Conservation (phyloP, 2,329 filamentous ascomycete species). For the Fusarium ambrosium region DNA sequence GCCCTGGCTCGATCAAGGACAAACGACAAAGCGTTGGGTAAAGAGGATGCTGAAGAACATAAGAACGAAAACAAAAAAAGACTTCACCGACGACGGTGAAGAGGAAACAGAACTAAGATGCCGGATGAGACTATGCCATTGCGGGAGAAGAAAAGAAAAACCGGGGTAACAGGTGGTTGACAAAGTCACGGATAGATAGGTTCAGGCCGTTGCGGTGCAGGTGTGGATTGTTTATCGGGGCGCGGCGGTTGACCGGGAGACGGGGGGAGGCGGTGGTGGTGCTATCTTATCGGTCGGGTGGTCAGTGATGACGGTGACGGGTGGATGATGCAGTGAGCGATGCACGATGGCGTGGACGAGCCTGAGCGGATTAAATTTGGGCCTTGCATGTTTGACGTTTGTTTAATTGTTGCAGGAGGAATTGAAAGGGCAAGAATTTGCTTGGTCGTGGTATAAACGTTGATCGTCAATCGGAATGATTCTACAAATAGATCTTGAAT, state of each 20-base stretch:
- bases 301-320: conserved; percentile 16
- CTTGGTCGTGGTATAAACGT: not conserved
- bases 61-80: conserved; percentile 30
- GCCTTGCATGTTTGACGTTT: conserved; percentile 4
- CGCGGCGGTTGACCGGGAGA: conserved; percentile 44
- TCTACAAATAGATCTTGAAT: conserved; percentile 7
- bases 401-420: not conserved
- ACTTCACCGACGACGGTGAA: conserved; percentile 25
- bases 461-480: conserved; percentile 1
- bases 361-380: conserved; percentile 9
- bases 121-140: conserved; percentile 43
- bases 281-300: conserved; percentile 39
- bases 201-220: conserved; percentile 38
- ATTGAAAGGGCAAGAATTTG: not conserved
- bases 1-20: conserved; percentile 9
- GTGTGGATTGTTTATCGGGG: conserved; percentile 44
- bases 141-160: conserved; percentile 36
- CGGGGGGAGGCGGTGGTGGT: conserved; percentile 1
- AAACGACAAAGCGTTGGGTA: conserved; percentile 14
- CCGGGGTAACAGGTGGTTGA: conserved; percentile 38
- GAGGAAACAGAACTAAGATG: conserved; percentile 35
- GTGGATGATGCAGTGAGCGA: conserved; percentile 1
- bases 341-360: conserved; percentile 27
- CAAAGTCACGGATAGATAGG: conserved; percentile 34
- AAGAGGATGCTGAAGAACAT: conserved; percentile 22